Evolutionary conservation across 139 green algal species (phyloP), one percentile per base, ranked within the genome.

Genomic region (Nannochloris sp.): DNA sequence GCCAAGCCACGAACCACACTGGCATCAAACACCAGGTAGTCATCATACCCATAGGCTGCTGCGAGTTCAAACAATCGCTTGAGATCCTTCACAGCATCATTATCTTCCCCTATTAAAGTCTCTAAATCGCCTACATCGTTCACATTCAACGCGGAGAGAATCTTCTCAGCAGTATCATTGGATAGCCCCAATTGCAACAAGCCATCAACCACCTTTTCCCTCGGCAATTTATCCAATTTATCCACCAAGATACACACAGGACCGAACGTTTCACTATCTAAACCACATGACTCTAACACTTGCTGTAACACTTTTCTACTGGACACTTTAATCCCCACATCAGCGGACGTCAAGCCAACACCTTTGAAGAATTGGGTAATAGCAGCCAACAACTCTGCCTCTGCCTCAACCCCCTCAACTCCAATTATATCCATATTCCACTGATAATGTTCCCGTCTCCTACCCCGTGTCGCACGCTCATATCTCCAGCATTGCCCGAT

Each of bases 351-450:
- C 10, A 98, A 79, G 12, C 89, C 89, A 37, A 93, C 72, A 1
- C 74, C 57, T 28, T 70, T 60, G 69, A 99, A 96, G 62, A 99
- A 94, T n/a, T 75, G 67, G 1, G 75, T 78, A 10, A 97, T 87
- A 23, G 93, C 93, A 2, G 84, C 76, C 57, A 99, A 76, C 56
- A 99, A 81, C 84, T 98, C 93, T 33, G 87, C 93, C 77, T 99
- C 93, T 3, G 93, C 93, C 71, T 87, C 82, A 11, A 88, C 61
- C 26, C 72, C 85, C n/a, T 85, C 51, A 33, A 94, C 89, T 5
- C 78, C 71, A 3, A 97, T 72, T 56, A 98, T 88, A 79, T 98
- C 93, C 90, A 98, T 96, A 80, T 98, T 98, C 81, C 92, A 97
- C 71, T 98, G 92, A 65, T 96, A 98, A 75, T 98, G 93, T 86